Evolutionary conservation across 495 filamentous ascomycete genomes (phyloP), one percentile per base, ranked within the genome.

Genomic region (Letharia lupina): DNA sequence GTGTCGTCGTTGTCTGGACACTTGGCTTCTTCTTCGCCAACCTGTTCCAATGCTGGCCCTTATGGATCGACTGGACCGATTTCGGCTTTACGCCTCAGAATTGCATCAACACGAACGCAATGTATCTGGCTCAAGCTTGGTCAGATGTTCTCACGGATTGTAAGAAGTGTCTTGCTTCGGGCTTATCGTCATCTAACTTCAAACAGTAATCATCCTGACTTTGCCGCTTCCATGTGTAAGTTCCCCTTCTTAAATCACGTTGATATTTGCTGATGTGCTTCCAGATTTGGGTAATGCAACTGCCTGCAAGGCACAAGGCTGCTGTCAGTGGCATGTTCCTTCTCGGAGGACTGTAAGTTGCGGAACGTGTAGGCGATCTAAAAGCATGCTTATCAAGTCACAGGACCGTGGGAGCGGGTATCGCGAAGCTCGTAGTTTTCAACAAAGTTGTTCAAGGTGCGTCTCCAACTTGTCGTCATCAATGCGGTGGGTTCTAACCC

Each of bases 101-200:
- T 9, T 60, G 63, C 54, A 65, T 65, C 28, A 35, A 47, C 4
- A 37, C 52, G n/a, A 58, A 31, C 15, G 1, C 18, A 10, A 65
- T 47, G 54, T 65, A 45, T 33, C 42, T 59, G 23, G 63, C 41
- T 37, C 63, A 65, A 15, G 52, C 63, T 35, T 59, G 28, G 52
- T 65, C 63, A 44, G 63, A 65, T 40, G 54, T 65, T 28, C 31
- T 65, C 28, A 59, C 63, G 1, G 63, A 65, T 11, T 4, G 54
- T 57, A 57, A 37, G 31, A 11, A 37, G 2, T 37, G 33, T 7
- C 31, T 12, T 11, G 5, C 31, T 10, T 57, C 31, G n/a, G 11
- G 54, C 13, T 20, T 20, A 10, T 20, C 7, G 54, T 37, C 5
- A 20, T 35, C 54, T 57, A 23, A 57, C 3, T 8, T 37, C 2